Evolutionary conservation across 2,329 filamentous ascomycete genomes (phyloP).

Genomic region (Helminthosporium solani): DNA sequence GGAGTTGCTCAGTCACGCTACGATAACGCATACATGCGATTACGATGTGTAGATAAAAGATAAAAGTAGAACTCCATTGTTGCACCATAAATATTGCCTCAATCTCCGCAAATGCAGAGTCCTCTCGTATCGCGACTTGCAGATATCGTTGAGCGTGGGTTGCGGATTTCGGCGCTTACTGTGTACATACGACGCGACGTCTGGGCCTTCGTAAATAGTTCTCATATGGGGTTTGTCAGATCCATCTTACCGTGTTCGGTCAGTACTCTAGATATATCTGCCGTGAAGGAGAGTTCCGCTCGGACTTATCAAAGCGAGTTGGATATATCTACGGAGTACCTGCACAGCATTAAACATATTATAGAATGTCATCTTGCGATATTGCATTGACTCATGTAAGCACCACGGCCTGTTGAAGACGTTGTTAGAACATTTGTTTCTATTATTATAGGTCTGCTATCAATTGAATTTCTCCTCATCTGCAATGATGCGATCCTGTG

Average conservation of each 20-base stretch:
- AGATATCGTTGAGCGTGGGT: background rate
- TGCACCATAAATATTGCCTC: background rate
- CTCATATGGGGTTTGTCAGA: background rate
- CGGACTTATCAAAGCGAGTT: no score
- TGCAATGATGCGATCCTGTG: no score
- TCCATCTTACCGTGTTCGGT: background rate
- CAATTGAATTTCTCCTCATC: no score
- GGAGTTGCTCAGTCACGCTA: background rate
- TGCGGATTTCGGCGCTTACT: background rate
- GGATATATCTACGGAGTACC: background rate
- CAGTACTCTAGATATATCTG: no score
- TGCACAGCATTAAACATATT: background rate
- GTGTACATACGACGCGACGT: background rate
- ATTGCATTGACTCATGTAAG: background rate
- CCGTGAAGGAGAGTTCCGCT: no score
- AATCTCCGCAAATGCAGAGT: background rate
- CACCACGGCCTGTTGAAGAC: background rate
- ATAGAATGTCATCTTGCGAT: background rate
- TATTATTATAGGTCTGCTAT: no score
- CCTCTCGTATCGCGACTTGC: background rate
- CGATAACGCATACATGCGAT: slow-evolving; percentile 2
- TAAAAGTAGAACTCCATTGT: slow-evolving; percentile 2
- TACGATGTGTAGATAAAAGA: background rate
- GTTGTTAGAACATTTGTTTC: background rate
- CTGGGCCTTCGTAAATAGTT: background rate